phyloP scores from a whole-genome alignment of 495 filamentous ascomycete species.

The Aspergillus cavernicola region DNA sequence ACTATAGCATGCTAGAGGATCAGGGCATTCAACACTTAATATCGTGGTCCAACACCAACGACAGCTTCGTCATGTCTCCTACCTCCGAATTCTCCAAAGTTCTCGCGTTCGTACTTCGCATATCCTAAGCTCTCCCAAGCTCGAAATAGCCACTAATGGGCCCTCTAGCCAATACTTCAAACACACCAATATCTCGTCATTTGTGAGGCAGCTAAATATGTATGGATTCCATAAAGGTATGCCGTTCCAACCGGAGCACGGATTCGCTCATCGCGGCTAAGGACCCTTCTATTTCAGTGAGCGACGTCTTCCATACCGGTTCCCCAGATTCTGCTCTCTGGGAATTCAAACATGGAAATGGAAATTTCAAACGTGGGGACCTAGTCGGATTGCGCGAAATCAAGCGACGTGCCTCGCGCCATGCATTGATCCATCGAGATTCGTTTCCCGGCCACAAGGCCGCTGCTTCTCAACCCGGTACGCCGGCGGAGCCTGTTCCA shows the following conservation, averaged over 20 bases:
- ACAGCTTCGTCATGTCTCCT: slow-evolving; percentile 98
- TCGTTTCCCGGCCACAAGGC: slow-evolving; percentile 80
- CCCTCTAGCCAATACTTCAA: slow-evolving; percentile 84
- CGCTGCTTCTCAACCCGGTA: slow-evolving; percentile 70
- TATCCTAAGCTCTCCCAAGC: slow-evolving; percentile 13
- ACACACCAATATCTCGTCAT: slow-evolving; percentile 98
- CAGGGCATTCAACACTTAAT: slow-evolving; percentile 89
- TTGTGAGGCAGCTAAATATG: slow-evolving; percentile 98
- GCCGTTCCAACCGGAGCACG: slow-evolving; percentile 10
- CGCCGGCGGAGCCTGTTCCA: slow-evolving; percentile 76
- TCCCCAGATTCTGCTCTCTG: slow-evolving; percentile 93
- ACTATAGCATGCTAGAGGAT: slow-evolving; percentile 89
- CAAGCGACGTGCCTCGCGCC: slow-evolving; percentile 92
- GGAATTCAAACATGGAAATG: slow-evolving; percentile 99
- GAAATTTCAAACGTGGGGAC: slow-evolving; percentile 94
- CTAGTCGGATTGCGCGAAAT: slow-evolving; percentile 90
- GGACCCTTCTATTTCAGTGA: slow-evolving; percentile 56
- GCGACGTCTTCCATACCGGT: slow-evolving; percentile 97
- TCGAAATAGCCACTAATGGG: slow-evolving; percentile 21
- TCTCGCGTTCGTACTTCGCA: slow-evolving; percentile 68
- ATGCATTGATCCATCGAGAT: slow-evolving; percentile 92
- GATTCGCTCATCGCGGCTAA: slow-evolving; percentile 12
- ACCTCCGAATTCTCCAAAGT: slow-evolving; percentile 98
- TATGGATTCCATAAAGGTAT: slow-evolving; percentile 99
- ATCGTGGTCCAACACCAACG: slow-evolving; percentile 87